Percentiles rank a stretch among this genome's conserved stretches.
Conservation (phyloP, 2,329 filamentous ascomycete genomes). For the Knufia petricola region DNA sequence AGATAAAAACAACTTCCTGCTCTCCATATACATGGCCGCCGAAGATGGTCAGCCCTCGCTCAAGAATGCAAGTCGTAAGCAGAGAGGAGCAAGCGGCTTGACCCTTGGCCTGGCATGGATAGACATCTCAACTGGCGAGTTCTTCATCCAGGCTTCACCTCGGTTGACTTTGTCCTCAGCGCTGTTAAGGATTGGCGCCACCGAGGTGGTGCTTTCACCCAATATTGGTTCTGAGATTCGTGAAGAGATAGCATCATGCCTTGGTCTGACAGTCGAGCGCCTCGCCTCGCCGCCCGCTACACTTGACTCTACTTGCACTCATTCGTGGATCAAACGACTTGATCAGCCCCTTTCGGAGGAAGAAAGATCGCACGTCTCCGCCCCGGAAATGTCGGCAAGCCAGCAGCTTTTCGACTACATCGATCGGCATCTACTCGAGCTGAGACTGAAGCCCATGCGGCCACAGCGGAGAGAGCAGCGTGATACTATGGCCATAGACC, state of each 20-base stretch:
- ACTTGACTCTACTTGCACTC: conserved; percentile 39
- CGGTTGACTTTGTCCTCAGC: conserved; percentile 65
- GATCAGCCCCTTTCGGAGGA: conserved; percentile 58
- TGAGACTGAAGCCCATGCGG: conserved; percentile 71
- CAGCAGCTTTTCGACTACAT: conserved; percentile 79
- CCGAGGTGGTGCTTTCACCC: conserved; percentile 73
- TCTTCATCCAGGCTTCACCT: conserved; percentile 71
- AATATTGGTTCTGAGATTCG: conserved; percentile 48
- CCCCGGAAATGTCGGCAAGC: conserved; percentile 64
- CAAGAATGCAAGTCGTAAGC: conserved; percentile 24
- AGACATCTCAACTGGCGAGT: conserved; percentile 89
- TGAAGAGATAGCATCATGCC: conserved; percentile 54
- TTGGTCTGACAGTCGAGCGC: conserved; percentile 65
- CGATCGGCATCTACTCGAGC: conserved; percentile 63
- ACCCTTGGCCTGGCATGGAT: conserved; percentile 79
- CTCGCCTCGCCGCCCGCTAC: conserved; percentile 58
- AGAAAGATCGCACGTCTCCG: conserved; percentile 49
- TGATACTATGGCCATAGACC: conserved; percentile 83
- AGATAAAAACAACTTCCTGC: conserved; percentile 83
- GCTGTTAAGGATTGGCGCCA: conserved; percentile 70
- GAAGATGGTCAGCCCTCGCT: conserved; percentile 7
- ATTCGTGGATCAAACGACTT: conserved; percentile 66
- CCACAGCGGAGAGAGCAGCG: conserved; percentile 64
- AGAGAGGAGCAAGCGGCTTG: conserved; percentile 28
- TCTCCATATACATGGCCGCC: conserved; percentile 59